A percentile compares a stretch with the other conserved stretches of the same genome.
These are phyloP conservation scores for Hyaloperonospora brassicae DNA, from an alignment of 352 stramenopile species.

Conservation along the genomic window DNA sequence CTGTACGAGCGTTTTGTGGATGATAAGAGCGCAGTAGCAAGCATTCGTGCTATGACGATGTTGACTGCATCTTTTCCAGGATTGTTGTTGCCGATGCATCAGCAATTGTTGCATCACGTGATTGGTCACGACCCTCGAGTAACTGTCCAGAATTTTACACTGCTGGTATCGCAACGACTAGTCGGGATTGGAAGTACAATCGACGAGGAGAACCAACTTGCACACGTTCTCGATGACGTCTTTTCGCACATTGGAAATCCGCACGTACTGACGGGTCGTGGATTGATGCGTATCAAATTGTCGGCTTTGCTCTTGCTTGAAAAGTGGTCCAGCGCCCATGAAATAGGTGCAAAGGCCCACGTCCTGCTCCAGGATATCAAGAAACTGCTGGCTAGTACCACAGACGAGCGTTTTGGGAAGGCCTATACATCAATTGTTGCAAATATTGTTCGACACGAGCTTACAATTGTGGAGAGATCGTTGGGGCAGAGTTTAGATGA, in stretches of 20 bases:
- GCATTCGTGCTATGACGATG: conserved; percentile 28
- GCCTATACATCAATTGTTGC: conserved; percentile 20
- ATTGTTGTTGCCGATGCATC: conserved; percentile 19
- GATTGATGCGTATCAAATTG: conserved; percentile 23
- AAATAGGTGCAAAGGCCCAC: conserved; percentile 14
- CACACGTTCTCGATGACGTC: conserved; percentile 17
- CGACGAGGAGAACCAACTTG: conserved; percentile 11
- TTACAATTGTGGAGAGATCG: conserved; percentile 1
- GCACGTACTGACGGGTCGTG: not conserved
- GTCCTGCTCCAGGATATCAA: conserved; percentile 15
- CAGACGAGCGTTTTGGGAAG: conserved; percentile 22
- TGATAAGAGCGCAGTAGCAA: conserved; percentile 27
- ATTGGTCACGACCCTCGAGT: conserved; percentile 26
- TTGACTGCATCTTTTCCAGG: conserved; percentile 17
- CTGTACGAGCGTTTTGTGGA: conserved; percentile 32
- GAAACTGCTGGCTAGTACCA: conserved; percentile 9
- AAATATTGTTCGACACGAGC: conserved; percentile 18
- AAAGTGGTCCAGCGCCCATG: conserved; percentile 14
- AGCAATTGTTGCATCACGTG: conserved; percentile 28
- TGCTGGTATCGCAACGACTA: conserved; percentile 28
- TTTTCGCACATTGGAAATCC: conserved; percentile 9
- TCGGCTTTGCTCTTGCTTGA: conserved; percentile 27
- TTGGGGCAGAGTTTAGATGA: conserved; percentile 12
- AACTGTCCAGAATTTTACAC: conserved; percentile 27
- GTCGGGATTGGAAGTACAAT: conserved; percentile 1